Conservation (phyloP, 441 rosid genomes). For the Geranium incanum region DNA sequence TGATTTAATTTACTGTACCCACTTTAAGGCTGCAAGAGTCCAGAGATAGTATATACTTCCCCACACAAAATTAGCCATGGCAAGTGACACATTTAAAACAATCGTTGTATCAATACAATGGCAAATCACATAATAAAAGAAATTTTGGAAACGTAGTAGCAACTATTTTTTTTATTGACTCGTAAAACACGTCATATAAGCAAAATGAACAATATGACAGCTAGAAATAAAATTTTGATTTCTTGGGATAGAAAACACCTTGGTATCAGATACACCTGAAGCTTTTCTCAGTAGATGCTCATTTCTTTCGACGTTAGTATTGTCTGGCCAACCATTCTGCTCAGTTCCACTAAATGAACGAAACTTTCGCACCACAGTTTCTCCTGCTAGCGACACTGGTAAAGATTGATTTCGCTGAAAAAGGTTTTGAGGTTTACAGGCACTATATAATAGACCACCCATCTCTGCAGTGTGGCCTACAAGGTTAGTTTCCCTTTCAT, state of each 20-base stretch:
- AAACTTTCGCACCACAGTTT: slow-evolving; percentile 33
- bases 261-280: slow-evolving; percentile 46
- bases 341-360: slow-evolving; percentile 42
- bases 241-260: slow-evolving; percentile 28
- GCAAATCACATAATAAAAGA: too few species aligned
- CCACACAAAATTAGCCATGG: too few species aligned
- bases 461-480: slow-evolving; percentile 53
- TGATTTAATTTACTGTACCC: too few species aligned
- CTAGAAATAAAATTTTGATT: slow-evolving; percentile 3
- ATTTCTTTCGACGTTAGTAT: slow-evolving; percentile 38
- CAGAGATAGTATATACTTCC: too few species aligned
- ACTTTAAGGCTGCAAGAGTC: too few species aligned
- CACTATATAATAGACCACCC: slow-evolving; percentile 57
- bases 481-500: slow-evolving; percentile 30
- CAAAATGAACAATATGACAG: background rate
- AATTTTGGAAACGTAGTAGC: too few species aligned
- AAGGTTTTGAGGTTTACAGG: background rate
- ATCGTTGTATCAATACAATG: too few species aligned
- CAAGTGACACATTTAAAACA: too few species aligned
- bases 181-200: too few species aligned
- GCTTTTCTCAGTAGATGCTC: slow-evolving; percentile 49
- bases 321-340: slow-evolving; percentile 31
- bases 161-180: too few species aligned
- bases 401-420: slow-evolving; percentile 23
- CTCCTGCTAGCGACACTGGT: slow-evolving; percentile 21